Evolutionary conservation across 1,284 basidiomycete genomes (phyloP), one percentile per base, ranked within the genome.

Genomic region (Pholiota adiposa): DNA sequence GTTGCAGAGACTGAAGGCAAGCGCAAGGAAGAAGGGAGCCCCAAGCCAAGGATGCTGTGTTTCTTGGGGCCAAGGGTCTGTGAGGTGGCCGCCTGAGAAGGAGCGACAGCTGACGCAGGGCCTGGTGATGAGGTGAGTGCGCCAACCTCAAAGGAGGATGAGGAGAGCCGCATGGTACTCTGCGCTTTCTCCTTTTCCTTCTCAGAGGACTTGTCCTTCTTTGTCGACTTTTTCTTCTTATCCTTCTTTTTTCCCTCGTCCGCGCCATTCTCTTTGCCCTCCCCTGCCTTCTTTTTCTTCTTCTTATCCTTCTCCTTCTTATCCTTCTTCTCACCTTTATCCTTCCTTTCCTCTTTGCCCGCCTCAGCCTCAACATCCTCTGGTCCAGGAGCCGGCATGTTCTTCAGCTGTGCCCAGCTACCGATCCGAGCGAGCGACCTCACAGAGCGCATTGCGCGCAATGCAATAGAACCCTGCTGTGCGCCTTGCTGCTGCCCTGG

Each of bases 361-460:
- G 71, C 69, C 64, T 75, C 73, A 34, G 73, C 71, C 51, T 74
- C 78, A 59, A 71, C 73, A 25, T 69, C 64, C 11, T 68, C 64
- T n/a, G 73, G 62, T 9, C 63, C 59, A 25, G 69, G 67, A 1
- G 69, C 68, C 18, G 78, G 65, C 71, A 75, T 59, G 23, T 75
- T 76, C 70, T 76, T 81, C 51, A 85, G 73, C 66, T 87, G 86
- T 9, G 83, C 83, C 88, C 89, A 90, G 66, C 86, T 87, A 1
- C 86, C 83, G 54, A 93, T 85, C 44, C 85, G 76, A 3, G 91
- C 89, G 53, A 93, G 74, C 1, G 86, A 89, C 33, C 86, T 79
- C 66, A 93, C 85, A 18, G 86, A 88, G 43, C 86, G 80, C 77
- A 93, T 92, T 2, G 91, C 90, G 14, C 90, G 84, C 12, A 93